Evolutionary conservation across 1,284 basidiomycete species (phyloP).

Genomic region (Boletus semigastroideus): DNA sequence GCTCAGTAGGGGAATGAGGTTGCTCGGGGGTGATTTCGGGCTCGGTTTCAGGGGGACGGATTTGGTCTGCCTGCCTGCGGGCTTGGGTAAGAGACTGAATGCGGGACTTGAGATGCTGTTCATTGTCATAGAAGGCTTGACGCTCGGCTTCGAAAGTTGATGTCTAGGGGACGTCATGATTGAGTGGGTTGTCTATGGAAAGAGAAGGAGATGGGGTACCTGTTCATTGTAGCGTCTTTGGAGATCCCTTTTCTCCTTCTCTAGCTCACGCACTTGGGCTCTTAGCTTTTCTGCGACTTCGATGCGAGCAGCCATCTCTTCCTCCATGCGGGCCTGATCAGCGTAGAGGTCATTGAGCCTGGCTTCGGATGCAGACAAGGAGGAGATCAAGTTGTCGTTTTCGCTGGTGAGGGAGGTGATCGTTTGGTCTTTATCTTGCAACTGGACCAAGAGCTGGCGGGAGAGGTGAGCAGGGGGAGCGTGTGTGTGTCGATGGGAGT

Average conservation of each 20-base stretch:
- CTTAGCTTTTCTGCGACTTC: conserved; percentile 78
- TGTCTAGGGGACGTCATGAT: conserved; percentile 45
- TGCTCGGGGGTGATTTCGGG: conserved; percentile 26
- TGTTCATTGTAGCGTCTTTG: conserved; percentile 82
- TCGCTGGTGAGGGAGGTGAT: conserved; percentile 60
- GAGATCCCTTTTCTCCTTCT: conserved; percentile 78
- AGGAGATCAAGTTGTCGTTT: conserved; percentile 59
- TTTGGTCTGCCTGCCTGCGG: conserved; percentile 53
- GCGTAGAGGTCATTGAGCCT: conserved; percentile 73
- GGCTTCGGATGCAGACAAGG: conserved; percentile 64
- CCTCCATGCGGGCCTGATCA: conserved; percentile 75
- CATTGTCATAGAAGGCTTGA: conserved; percentile 84
- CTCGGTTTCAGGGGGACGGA: conserved; percentile 24
- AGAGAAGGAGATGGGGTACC: conserved; percentile 39
- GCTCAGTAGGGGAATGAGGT: conserved; percentile 33
- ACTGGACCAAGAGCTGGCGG: conserved; percentile 63
- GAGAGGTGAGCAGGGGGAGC: conserved; percentile 10
- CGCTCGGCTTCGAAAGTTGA: conserved; percentile 80
- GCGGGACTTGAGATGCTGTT: conserved; percentile 83
- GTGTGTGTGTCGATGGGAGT: background rate
- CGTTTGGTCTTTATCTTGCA: conserved; percentile 75
- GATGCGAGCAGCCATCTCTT: conserved; percentile 72
- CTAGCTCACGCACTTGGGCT: conserved; percentile 73
- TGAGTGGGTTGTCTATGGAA: conserved; percentile 15
- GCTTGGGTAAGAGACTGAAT: conserved; percentile 74